Percentiles rank a stretch among this genome's conserved stretches.
These are phyloP conservation scores for Harrya chromipes DNA, from an alignment of 768 basidiomycete genomes.

Conservation along the genomic window DNA sequence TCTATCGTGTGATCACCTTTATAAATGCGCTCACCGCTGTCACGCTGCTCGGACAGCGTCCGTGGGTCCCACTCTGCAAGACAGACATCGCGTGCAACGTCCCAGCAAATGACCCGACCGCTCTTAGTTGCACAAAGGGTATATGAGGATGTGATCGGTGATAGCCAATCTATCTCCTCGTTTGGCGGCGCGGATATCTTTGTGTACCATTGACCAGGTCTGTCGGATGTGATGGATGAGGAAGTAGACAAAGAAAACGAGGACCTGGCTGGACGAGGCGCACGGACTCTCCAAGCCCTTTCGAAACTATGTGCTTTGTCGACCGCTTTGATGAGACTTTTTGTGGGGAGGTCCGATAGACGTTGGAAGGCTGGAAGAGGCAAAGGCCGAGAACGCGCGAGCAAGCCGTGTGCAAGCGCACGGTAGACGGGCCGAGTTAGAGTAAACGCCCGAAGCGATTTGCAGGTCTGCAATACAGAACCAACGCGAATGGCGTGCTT, in stretches of 20 bases:
- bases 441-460: constrained; percentile 56
- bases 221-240: constrained; percentile 27
- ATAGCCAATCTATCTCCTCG: constrained; percentile 75
- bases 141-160: constrained; percentile 72
- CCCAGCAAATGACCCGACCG: constrained; percentile 77
- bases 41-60: constrained; percentile 14
- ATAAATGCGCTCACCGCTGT: not conserved
- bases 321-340: constrained; percentile 59
- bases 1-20: constrained; percentile 10
- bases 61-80: constrained; percentile 68
- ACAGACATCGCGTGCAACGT: constrained; percentile 57
- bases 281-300: constrained; percentile 55
- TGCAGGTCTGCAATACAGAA: constrained; percentile 49
- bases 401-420: constrained; percentile 57
- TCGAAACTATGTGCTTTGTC: constrained; percentile 62
- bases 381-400: constrained; percentile 63
- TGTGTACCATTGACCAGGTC: constrained; percentile 53
- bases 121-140: constrained; percentile 76
- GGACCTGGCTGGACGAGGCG: constrained; percentile 47
- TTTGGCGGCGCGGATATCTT: constrained; percentile 62
- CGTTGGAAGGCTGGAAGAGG: constrained; percentile 70
- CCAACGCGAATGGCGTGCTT: not conserved
- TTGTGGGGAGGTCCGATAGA: constrained; percentile 60
- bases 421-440: constrained; percentile 68
- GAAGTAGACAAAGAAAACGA: constrained; percentile 28